A percentile compares a stretch with the other conserved stretches of the same genome.
Evolutionary conservation across 2,329 filamentous ascomycete genomes (phyloP).

Genomic region (Diaporthe velutina): DNA sequence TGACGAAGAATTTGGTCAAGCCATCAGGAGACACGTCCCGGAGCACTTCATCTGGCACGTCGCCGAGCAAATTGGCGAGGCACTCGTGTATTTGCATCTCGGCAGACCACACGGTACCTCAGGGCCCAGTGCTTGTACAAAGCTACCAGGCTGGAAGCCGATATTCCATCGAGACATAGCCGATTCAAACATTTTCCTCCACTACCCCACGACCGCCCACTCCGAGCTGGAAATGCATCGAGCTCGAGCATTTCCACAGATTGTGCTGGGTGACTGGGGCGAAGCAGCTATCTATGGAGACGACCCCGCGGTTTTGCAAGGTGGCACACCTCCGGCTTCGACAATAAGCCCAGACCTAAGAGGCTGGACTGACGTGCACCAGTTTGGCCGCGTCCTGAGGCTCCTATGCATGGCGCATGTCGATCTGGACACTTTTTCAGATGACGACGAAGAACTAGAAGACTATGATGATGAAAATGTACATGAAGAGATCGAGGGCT

Average conservation of each 20-base stretch:
- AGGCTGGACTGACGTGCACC: conserved; percentile 14
- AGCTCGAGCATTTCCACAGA: not conserved
- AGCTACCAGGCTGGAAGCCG: not conserved
- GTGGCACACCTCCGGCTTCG: not conserved
- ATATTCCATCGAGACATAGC: conserved; percentile 1
- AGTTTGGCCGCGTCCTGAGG: not conserved
- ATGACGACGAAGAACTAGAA: not conserved
- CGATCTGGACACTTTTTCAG: not conserved
- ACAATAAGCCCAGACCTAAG: conserved; percentile 2
- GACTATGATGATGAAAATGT: not conserved
- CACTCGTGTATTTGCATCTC: conserved; percentile 4
- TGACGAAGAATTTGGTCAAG: not conserved
- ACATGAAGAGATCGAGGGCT: not conserved
- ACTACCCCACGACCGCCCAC: not conserved
- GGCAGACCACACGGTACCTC: not conserved
- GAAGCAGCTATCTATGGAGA: conserved; percentile 15
- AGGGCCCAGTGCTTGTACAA: not conserved
- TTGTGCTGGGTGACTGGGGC: conserved; percentile 13
- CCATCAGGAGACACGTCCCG: not conserved
- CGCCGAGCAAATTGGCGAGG: conserved; percentile 4
- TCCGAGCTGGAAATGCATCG: not conserved
- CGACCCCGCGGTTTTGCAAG: not conserved
- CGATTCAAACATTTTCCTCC: conserved; percentile 16
- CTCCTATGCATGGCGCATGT: conserved; percentile 16
- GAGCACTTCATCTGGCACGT: conserved; percentile 18